Conservation (phyloP, 345 rosid species). For the Clausena lansium region DNA sequence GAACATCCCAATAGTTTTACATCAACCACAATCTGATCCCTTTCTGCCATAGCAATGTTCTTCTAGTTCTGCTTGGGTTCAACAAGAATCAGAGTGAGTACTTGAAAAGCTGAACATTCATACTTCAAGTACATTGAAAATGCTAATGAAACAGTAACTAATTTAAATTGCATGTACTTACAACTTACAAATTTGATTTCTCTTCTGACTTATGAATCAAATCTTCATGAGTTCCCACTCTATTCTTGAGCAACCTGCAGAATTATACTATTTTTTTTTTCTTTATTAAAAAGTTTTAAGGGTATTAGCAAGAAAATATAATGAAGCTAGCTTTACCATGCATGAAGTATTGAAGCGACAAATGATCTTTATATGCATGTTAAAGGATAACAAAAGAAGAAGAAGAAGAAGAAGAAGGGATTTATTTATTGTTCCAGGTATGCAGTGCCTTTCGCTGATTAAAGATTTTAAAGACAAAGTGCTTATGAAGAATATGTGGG, state of each 20-base stretch:
- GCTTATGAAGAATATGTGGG: background rate
- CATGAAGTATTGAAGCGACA: background rate
- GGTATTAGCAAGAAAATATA: background rate
- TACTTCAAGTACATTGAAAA: too few relatives aligned
- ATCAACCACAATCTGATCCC: background rate
- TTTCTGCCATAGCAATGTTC: background rate
- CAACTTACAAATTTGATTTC: background rate
- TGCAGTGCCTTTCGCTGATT: background rate
- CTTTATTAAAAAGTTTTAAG: too few relatives aligned
- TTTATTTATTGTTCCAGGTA: too few relatives aligned
- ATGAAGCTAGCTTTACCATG: background rate
- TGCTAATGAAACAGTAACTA: too few relatives aligned
- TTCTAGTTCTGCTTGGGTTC: background rate
- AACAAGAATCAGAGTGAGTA: background rate
- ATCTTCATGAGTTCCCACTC: background rate
- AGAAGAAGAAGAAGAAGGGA: too few relatives aligned
- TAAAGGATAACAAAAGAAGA: background rate
- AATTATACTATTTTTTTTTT: too few relatives aligned
- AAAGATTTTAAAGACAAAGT: background rate
- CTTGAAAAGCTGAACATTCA: background rate
- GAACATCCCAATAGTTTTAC: constrained; percentile 12
- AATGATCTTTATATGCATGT: background rate
- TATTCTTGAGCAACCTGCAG: background rate
- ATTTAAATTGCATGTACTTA: background rate
- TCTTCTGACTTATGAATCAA: background rate